Evolutionary conservation across 176 grass and related monocot species (phyloP).

Genomic region (Triticum timopheevii): DNA sequence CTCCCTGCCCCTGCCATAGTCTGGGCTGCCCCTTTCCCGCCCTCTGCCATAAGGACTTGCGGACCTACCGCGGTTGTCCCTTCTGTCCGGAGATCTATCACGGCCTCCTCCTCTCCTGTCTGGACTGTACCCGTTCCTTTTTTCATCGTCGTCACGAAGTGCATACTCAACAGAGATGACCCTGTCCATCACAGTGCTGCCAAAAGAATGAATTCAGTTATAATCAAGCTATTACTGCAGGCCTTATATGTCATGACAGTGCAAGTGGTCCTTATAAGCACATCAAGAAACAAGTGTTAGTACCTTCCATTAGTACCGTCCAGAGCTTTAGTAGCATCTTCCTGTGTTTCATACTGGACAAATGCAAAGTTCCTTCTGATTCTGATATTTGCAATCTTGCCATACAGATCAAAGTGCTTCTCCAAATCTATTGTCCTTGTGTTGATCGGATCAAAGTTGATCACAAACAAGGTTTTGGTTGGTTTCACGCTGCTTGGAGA

Average conservation of each 20-base stretch:
- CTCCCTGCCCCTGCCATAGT: constrained; percentile 52
- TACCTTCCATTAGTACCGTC: constrained; percentile 90
- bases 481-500: constrained; percentile 74
- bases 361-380: constrained; percentile 98
- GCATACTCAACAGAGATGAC: constrained; percentile 97
- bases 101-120: constrained; percentile 68
- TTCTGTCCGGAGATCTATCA: constrained; percentile 67
- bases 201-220: constrained; percentile 27
- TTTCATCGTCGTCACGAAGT: constrained; percentile 91
- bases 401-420: constrained; percentile 89
- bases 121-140: constrained; percentile 77
- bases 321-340: constrained; percentile 91
- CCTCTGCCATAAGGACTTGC: constrained; percentile 76
- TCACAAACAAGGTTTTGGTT: constrained; percentile 96
- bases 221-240: neutral
- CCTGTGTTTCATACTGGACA: constrained; percentile 82
- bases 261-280: neutral
- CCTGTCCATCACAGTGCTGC: constrained; percentile 84
- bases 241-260: too few relatives aligned
- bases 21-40: constrained; percentile 68
- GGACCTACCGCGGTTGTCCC: constrained; percentile 48
- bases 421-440: constrained; percentile 93
- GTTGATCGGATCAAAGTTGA: constrained; percentile 95
- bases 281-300: neutral
- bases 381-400: constrained; percentile 79